A percentile compares a stretch with the other conserved stretches of the same genome.
Evolutionary conservation across 2,329 filamentous ascomycete species (phyloP).

Genomic region (Aspergillus tubingensis): DNA sequence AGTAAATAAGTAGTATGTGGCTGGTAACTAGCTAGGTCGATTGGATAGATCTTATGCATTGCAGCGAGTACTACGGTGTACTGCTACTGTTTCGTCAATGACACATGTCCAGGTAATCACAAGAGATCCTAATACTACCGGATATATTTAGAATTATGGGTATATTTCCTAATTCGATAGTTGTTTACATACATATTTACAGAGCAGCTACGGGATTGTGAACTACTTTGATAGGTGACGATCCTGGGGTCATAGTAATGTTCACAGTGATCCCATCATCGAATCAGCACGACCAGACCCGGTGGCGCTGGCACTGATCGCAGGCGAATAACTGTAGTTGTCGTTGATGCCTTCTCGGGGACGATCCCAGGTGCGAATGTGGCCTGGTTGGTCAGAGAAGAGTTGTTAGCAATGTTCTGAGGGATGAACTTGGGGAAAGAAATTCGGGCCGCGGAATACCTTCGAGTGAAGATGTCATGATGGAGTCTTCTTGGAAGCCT

Average conservation of each 20-base stretch:
- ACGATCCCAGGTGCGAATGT: constrained; percentile 73
- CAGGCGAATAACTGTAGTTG: constrained; percentile 24
- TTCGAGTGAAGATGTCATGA: constrained; percentile 87
- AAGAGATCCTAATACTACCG: not conserved
- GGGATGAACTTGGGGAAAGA: constrained; percentile 8
- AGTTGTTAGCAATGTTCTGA: constrained; percentile 13
- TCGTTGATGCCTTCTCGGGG: constrained; percentile 51
- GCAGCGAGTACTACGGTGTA: too few relatives aligned
- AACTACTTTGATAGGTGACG: not conserved
- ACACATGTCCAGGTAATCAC: too few relatives aligned
- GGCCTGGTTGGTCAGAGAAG: constrained; percentile 53
- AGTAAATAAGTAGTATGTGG: too few relatives aligned
- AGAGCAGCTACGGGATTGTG: not conserved
- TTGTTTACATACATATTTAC: constrained; percentile 17
- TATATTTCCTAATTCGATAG: constrained; percentile 18
- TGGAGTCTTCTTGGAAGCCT: constrained; percentile 89
- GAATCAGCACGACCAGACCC: constrained; percentile 19
- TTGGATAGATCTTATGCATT: too few relatives aligned
- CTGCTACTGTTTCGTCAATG: too few relatives aligned
- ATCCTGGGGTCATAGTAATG: not conserved
- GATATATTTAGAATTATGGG: constrained; percentile 11
- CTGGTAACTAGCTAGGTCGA: too few relatives aligned
- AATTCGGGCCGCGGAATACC: constrained; percentile 55
- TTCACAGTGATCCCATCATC: constrained; percentile 22
- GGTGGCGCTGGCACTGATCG: constrained; percentile 19